phyloP scores from a whole-genome alignment of 2,329 filamentous ascomycete species.

The Aspergillus sp. region DNA sequence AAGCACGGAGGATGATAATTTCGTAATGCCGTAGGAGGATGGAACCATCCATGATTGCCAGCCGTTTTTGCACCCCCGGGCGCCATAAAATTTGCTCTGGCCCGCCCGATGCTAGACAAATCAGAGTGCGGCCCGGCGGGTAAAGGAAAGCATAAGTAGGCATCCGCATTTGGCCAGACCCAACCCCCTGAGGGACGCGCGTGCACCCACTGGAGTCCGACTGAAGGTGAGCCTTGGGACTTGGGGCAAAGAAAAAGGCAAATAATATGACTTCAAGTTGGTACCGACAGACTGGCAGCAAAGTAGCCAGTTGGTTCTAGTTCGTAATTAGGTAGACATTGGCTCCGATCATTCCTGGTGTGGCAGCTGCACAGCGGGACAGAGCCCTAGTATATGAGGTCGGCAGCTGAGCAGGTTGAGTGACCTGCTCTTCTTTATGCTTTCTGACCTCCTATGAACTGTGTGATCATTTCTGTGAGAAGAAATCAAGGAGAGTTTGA shows the following conservation, averaged over 20 bases:
- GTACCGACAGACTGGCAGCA: neutral
- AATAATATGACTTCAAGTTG: neutral
- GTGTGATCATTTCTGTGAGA: too few relatives aligned
- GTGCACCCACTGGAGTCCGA: conserved; percentile 15
- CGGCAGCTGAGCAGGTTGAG: neutral
- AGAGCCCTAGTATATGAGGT: neutral
- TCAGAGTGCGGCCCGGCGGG: conserved; percentile 13
- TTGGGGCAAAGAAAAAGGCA: conserved; percentile 2
- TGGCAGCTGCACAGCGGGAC: neutral
- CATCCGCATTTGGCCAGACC: conserved; percentile 23
- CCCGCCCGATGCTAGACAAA: conserved; percentile 12
- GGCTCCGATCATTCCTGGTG: neutral
- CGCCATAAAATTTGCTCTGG: conserved; percentile 12
- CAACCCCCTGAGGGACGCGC: conserved; percentile 26
- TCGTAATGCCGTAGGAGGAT: conserved; percentile 3
- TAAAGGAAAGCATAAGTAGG: conserved; percentile 11
- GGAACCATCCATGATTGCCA: conserved; percentile 7
- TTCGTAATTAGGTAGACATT: neutral
- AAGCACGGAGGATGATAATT: conserved; percentile 1
- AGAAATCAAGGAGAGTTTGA: too few relatives aligned
- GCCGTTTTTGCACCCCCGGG: neutral
- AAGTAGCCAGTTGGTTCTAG: neutral
- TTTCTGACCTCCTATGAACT: too few relatives aligned
- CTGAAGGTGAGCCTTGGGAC: neutral
- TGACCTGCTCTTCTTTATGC: too few relatives aligned